Base-by-base conservation (phyloP, 169 alveolate species). In the Plasmodium malariae region DNA sequence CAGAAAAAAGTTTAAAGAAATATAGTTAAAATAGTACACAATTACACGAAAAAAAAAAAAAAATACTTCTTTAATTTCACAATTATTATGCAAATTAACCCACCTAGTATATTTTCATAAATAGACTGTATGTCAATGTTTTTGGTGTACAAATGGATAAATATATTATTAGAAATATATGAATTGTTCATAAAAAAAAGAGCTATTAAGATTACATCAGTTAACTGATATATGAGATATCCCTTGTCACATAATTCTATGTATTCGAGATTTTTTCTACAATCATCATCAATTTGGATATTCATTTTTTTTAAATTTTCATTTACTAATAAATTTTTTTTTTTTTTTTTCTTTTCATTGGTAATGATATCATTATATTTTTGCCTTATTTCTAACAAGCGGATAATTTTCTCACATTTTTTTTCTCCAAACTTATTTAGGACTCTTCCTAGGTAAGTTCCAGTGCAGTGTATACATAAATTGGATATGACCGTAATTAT, bases 221-320 rank as follows among this genome's bases (percentile, higher is more conserved):
- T 83, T 28, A 83, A 60, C 45, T 83, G 91, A 83, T 83, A 83
- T 65, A 55, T 60, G 43, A 83, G 62, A 28, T 83, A 83, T 1
- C 91, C 91, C 11, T 83, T 83, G 30, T 83, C 91, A 67, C 91
- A 83, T 34, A 83, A 83, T 83, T 83, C 91, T 30, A 83, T 59
- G 14, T 83, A 83, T 67, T 83, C 91, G 11, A 83, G 40, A 55
- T 83, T 67, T 54, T 83, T 83, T 40, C 40, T 83, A 17, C 73
- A 67, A 67, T 83, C 91, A 12, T 83, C 91, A 43, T 83, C 91
- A 43, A 83, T 65, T 67, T 83, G 91, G 34, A 83, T 83, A 28
- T 83, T 83, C 91, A 83, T 67, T 67, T 83, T 83, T 67, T 83
- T 45, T 30, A 83, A 40, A 36, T 65, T 83, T 30, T 83, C 83